These are phyloP conservation scores for Akebia trifoliata DNA, from an alignment of 164 flowering plant genomes.

Conservation along the genomic window DNA sequence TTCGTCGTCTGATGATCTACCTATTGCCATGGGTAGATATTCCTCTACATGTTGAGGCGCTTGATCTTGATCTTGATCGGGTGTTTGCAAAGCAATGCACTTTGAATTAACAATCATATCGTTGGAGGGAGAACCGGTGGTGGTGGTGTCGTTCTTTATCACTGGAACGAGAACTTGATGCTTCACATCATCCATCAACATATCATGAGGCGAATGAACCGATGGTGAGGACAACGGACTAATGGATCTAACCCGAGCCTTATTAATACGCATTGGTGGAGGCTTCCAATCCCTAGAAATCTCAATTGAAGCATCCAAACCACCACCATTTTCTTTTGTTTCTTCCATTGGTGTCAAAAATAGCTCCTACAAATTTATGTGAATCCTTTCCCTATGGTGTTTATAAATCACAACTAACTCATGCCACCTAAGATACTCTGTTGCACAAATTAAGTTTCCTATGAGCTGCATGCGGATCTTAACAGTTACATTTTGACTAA, in stretches of 20 bases:
- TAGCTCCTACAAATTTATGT: not conserved
- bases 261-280: conserved; percentile 9
- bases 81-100: conserved; percentile 12
- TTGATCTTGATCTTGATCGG: conserved; percentile 21
- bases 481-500: too few species aligned
- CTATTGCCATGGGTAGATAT: conserved; percentile 23
- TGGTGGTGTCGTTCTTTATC: too few species aligned
- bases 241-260: conserved; percentile 32
- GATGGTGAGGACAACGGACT: conserved; percentile 40
- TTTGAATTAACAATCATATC: conserved; percentile 16
- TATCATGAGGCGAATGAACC: conserved; percentile 37
- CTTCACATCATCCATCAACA: conserved; percentile 18
- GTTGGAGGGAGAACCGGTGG: conserved; percentile 19
- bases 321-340: not conserved
- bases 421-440: too few species aligned
- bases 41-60: conserved; percentile 22
- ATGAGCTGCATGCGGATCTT: too few species aligned
- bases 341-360: conserved; percentile 16
- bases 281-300: conserved; percentile 14
- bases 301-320: conserved; percentile 2
- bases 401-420: too few species aligned
- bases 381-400: too few species aligned
- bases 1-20: conserved; percentile 62
- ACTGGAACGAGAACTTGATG: conserved; percentile 19
- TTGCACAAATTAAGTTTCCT: too few species aligned